phyloP scores from a whole-genome alignment of 352 stramenopile species.

The Sclerospora graminicola region DNA sequence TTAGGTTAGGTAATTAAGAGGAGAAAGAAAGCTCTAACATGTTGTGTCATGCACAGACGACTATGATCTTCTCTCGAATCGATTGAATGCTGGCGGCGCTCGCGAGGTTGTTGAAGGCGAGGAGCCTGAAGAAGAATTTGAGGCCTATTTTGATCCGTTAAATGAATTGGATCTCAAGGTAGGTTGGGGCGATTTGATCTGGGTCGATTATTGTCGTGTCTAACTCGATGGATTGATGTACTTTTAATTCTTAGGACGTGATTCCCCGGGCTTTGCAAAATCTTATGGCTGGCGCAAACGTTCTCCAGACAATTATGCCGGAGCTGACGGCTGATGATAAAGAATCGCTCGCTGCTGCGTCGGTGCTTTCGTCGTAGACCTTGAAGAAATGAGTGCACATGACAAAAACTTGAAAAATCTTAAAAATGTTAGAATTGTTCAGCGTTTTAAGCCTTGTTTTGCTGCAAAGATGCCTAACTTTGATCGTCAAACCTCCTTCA shows the following conservation, averaged over 20 bases:
- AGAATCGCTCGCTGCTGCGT: constrained; percentile 42
- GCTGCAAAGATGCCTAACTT: no score
- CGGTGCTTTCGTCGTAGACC: constrained; percentile 33
- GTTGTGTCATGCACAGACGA: constrained; percentile 27
- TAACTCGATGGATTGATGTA: no score
- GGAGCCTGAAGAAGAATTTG: constrained; percentile 65
- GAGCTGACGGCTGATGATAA: constrained; percentile 63
- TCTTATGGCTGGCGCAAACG: constrained; percentile 31
- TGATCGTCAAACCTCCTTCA: no score
- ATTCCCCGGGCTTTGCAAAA: constrained; percentile 52
- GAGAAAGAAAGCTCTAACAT: neutral
- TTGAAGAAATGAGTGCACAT: no score
- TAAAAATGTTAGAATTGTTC: no score
- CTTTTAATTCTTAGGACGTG: constrained; percentile 23
- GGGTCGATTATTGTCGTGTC: neutral
- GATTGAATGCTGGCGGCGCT: constrained; percentile 28
- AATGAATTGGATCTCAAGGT: constrained; percentile 78
- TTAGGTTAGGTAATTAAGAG: neutral
- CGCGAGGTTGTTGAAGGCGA: constrained; percentile 31
- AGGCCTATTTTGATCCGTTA: constrained; percentile 69
- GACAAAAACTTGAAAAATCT: no score
- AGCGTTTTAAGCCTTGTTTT: no score
- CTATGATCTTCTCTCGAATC: constrained; percentile 60
- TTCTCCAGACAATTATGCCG: constrained; percentile 54
- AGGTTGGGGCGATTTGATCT: neutral